Percentiles rank a stretch among this genome's conserved stretches.
Evolutionary conservation across 768 basidiomycete genomes (phyloP).

Genomic region (Boletus rubescentipes): DNA sequence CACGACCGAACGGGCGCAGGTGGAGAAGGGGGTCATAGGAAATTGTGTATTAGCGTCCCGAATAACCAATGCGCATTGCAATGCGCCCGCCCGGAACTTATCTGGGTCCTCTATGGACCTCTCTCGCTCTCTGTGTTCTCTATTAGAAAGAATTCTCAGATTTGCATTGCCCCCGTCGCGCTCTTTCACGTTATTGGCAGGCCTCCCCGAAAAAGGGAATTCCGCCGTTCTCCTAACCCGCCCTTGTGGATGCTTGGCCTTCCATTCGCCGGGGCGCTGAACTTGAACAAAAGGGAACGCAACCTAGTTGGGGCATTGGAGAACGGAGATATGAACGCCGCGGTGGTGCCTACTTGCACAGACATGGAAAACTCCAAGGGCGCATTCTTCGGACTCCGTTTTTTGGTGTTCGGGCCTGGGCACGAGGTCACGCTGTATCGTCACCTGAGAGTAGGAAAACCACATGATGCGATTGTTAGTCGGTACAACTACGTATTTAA

Average conservation of each 20-base stretch:
- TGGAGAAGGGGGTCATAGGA: not conserved
- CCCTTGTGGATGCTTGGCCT: constrained; percentile 5
- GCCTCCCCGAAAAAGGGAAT: constrained; percentile 4
- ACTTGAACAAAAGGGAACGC: constrained; percentile 7
- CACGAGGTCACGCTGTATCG: constrained; percentile 3
- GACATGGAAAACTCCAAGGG: not conserved
- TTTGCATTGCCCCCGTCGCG: constrained; percentile 4
- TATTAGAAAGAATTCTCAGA: not conserved
- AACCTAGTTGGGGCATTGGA: not conserved
- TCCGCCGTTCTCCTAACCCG: constrained; percentile 8
- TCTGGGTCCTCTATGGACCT: not conserved
- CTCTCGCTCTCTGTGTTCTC: not conserved
- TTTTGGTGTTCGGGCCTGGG: not conserved
- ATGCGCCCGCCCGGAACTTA: constrained; percentile 2
- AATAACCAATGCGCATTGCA: constrained; percentile 14
- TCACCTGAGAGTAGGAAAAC: not conserved
- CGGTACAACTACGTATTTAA: not conserved
- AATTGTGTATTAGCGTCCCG: not conserved
- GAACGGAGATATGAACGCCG: constrained; percentile 15
- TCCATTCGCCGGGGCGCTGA: constrained; percentile 8
- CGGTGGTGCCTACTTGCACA: constrained; percentile 4
- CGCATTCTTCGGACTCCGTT: constrained; percentile 9
- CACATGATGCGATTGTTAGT: constrained; percentile 3
- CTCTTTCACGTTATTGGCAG: not conserved
- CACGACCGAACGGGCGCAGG: not conserved